These are phyloP conservation scores for Ophiocordyceps polyrhachis-furcata DNA, from an alignment of 2,329 filamentous ascomycete genomes.

Conservation along the genomic window DNA sequence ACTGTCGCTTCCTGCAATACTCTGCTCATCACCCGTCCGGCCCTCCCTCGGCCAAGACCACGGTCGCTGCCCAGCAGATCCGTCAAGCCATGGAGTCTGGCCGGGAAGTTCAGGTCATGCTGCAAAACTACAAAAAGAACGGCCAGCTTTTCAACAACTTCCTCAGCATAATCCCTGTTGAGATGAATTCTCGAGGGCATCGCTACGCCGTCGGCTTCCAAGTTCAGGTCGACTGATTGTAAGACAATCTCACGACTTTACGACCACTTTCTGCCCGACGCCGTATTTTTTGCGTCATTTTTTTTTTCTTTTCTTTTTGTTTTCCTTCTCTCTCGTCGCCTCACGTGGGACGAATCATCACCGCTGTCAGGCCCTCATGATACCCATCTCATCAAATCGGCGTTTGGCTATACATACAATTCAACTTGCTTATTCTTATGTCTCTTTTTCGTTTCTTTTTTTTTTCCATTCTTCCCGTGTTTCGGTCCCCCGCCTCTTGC, in stretches of 20 bases:
- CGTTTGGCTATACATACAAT: not conserved
- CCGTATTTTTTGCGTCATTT: not conserved
- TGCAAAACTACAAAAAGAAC: slow-evolving; percentile 70
- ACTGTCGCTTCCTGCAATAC: slow-evolving; percentile 71
- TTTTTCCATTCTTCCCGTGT: not conserved
- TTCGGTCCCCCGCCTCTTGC: no score
- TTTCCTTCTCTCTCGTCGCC: not conserved
- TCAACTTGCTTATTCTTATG: not conserved
- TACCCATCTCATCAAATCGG: slow-evolving; percentile 1
- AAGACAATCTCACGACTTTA: not conserved
- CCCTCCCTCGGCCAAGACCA: slow-evolving; percentile 3
- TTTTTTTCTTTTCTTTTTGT: not conserved
- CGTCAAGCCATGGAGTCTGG: slow-evolving; percentile 23
- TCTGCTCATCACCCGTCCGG: slow-evolving; percentile 32
- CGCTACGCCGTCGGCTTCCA: slow-evolving; percentile 70
- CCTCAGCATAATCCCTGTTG: slow-evolving; percentile 68
- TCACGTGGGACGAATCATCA: not conserved
- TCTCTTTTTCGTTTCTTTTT: not conserved
- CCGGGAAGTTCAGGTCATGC: slow-evolving; percentile 26
- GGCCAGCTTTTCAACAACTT: slow-evolving; percentile 67
- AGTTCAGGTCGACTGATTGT: slow-evolving; percentile 38
- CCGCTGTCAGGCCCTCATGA: slow-evolving; percentile 1
- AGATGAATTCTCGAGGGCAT: slow-evolving; percentile 42
- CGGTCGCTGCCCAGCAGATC: slow-evolving; percentile 40
- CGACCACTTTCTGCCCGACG: not conserved